These are phyloP conservation scores for Pichia paraexigua DNA, from an alignment of 805 yeast species.

Conservation along the genomic window DNA sequence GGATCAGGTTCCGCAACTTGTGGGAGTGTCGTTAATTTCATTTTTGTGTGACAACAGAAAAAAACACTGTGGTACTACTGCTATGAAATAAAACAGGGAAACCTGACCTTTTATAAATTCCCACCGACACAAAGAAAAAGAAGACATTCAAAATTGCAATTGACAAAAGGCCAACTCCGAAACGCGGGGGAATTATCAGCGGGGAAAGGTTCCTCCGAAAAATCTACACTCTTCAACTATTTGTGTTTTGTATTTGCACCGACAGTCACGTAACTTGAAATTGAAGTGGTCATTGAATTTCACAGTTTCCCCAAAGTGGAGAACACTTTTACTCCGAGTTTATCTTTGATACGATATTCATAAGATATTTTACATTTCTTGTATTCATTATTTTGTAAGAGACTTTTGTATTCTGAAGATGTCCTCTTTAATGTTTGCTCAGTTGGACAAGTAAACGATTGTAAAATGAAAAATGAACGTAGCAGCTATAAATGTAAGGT, in stretches of 20 bases:
- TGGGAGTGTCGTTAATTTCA: slow-evolving; percentile 27
- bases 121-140: no score
- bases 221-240: neutral
- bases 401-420: no score
- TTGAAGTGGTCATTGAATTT: no score
- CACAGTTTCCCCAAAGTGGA: no score
- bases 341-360: no score
- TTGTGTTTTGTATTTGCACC: neutral
- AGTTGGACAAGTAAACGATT: no score
- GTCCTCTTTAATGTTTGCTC: no score
- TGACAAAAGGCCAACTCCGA: neutral
- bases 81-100: neutral
- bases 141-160: neutral
- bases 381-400: no score
- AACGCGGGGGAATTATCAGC: neutral
- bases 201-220: neutral
- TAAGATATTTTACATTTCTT: no score
- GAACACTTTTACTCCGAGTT: no score
- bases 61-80: neutral
- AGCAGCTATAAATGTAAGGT: no score
- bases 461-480: no score
- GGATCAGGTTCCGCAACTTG: slow-evolving; percentile 28
- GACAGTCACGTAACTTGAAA: neutral
- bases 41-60: slow-evolving; percentile 12
- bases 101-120: neutral